Base-by-base conservation (phyloP, 176 grass and related monocot genomes). In the Aegilops speltoides region DNA sequence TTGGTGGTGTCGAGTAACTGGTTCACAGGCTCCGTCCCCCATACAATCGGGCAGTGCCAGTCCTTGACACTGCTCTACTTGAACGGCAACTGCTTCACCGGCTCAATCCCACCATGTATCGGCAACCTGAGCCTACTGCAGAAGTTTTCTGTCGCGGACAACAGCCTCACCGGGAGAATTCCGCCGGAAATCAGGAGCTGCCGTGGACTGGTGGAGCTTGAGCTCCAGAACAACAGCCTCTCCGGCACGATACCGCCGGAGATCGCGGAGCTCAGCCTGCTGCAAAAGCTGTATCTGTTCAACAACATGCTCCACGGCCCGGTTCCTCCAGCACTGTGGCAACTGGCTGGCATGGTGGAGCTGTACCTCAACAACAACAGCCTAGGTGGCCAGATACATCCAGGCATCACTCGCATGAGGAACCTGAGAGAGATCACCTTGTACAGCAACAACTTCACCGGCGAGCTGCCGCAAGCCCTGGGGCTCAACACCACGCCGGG, bases 341-440 rank as follows among this genome's bases (percentile, higher is more conserved):
- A 64, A 76, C 41, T 87, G 57, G 2, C 81, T 12, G 62, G 22
- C 45, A 81, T 91, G 65, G 67, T 63, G 74, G 50, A 76, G 41
- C 25, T 91, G 33, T 36, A 75, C n/a, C 80, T 91, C 50, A 87
- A 50, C 75, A 87, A 91, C 68, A 91, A 91, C 45, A 75, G 89
- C 52, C 38, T 91, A 6, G 68, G 40, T 67, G 89, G 89, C 19
- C 31, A 87, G 69, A 67, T 91, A 33, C 89, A 81, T 79, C 26
- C 74, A 43, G 89, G 87, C 74, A 87, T 91, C 24, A 84, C 52
- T 37, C 66, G 79, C 25, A 76, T 87, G 84, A 84, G 60, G 23
- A 80, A 84, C 22, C 80, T 91, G 1, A 91, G 22, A 31, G 78
- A 62, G 59, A 79, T 91, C 54, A 74, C 73, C 76, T 74, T 91